phyloP scores from a whole-genome alignment of 345 rosid genomes.

The Eutrema yunnanense region DNA sequence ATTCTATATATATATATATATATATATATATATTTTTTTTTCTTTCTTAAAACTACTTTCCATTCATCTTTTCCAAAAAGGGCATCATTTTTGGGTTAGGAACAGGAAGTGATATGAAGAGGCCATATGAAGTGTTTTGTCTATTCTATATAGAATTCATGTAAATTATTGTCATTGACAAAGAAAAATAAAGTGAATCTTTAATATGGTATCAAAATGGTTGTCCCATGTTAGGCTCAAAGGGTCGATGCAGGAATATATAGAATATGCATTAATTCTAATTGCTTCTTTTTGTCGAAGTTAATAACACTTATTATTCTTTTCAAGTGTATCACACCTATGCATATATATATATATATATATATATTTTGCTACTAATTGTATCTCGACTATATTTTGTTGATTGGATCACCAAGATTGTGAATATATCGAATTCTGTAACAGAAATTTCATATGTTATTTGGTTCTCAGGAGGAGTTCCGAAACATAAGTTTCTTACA shows the following conservation, averaged over 20 bases:
- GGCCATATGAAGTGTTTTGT: too few relatives aligned
- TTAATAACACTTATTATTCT: background rate
- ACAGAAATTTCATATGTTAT: background rate
- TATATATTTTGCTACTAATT: background rate
- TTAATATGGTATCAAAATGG: slow-evolving; percentile 4
- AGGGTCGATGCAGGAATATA: slow-evolving; percentile 9
- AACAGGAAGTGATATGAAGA: too few relatives aligned
- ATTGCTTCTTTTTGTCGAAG: background rate
- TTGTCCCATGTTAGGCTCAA: slow-evolving; percentile 20
- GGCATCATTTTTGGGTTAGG: too few relatives aligned
- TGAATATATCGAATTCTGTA: background rate
- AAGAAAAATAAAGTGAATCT: slow-evolving; percentile 1
- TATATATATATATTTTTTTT: too few relatives aligned
- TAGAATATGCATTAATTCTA: background rate
- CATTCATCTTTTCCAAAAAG: too few relatives aligned
- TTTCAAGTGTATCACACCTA: background rate
- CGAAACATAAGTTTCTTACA: too few relatives aligned
- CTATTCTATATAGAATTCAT: too few relatives aligned
- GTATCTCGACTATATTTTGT: background rate
- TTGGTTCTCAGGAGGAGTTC: too few relatives aligned
- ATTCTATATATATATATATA: too few relatives aligned
- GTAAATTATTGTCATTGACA: background rate
- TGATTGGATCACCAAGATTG: background rate
- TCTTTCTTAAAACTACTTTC: too few relatives aligned
- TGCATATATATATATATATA: background rate